Percentiles rank a stretch among this genome's conserved stretches.
phyloP scores from a whole-genome alignment of 345 rosid genomes.

The Garcia nutans region DNA sequence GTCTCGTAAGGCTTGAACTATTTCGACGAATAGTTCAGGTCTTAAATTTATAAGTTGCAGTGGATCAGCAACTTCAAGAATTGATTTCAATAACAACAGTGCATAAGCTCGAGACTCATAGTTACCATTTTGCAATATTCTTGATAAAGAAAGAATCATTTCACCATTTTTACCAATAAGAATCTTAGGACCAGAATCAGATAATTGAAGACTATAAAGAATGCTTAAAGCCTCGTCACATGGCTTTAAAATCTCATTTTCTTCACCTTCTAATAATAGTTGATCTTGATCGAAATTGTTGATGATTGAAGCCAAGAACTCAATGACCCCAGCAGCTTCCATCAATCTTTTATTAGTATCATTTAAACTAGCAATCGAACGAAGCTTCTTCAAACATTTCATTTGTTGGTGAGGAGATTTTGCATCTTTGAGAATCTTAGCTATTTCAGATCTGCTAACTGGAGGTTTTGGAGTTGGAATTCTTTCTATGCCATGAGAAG shows the following conservation, averaged over 20 bases:
- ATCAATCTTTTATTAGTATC: slow-evolving; percentile 63
- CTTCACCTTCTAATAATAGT: not conserved
- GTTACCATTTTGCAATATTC: slow-evolving; percentile 29
- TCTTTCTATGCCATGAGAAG: slow-evolving; percentile 72
- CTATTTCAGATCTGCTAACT: slow-evolving; percentile 49
- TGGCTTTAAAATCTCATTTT: slow-evolving; percentile 25
- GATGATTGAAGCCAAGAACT: slow-evolving; percentile 52
- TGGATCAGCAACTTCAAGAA: slow-evolving; percentile 49
- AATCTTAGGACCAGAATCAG: slow-evolving; percentile 58
- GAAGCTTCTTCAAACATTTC: slow-evolving; percentile 51
- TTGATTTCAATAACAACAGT: slow-evolving; percentile 35
- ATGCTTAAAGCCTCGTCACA: slow-evolving; percentile 61
- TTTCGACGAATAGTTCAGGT: slow-evolving; percentile 37
- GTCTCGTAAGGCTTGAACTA: slow-evolving; percentile 38
- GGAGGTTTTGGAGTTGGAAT: slow-evolving; percentile 89
- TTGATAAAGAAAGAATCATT: slow-evolving; percentile 38
- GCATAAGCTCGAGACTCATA: slow-evolving; percentile 47
- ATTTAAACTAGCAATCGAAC: slow-evolving; percentile 51
- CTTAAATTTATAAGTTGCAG: slow-evolving; percentile 30
- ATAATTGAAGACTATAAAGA: slow-evolving; percentile 57
- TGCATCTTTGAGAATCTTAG: slow-evolving; percentile 53
- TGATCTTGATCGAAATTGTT: not conserved
- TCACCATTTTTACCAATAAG: slow-evolving; percentile 46
- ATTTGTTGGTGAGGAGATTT: slow-evolving; percentile 36
- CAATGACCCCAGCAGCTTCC: slow-evolving; percentile 67